Conservation (phyloP, 2,329 filamentous ascomycete genomes). For the Fusarium buharicum region DNA sequence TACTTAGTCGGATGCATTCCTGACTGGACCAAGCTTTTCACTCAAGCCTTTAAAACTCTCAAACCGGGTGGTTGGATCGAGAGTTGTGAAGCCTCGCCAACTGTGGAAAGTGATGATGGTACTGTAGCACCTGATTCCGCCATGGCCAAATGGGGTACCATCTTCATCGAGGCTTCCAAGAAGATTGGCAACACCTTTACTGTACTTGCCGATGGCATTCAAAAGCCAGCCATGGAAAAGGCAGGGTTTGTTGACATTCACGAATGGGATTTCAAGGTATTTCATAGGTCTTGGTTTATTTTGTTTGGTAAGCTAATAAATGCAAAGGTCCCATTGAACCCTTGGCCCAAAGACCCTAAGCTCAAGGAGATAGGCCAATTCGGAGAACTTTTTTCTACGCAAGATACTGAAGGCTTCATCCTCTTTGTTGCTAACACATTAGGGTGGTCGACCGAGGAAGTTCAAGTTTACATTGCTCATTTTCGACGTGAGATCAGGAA, state of each 20-base stretch:
- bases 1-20: constrained; percentile 33
- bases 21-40: constrained; percentile 20
- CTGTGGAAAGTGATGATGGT: constrained; percentile 25
- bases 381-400: constrained; percentile 31
- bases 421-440: constrained; percentile 32
- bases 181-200: constrained; percentile 34
- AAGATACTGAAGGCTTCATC: constrained; percentile 34
- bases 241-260: constrained; percentile 33
- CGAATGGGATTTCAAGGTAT: constrained; percentile 31
- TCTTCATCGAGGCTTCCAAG: constrained; percentile 30
- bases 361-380: constrained; percentile 36
- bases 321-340: constrained; percentile 21
- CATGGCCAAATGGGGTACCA: constrained; percentile 24
- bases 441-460: constrained; percentile 25
- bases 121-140: constrained; percentile 29
- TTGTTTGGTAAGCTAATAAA: not conserved
- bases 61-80: constrained; percentile 34
- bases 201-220: constrained; percentile 24
- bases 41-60: constrained; percentile 20
- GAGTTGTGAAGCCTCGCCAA: constrained; percentile 26
- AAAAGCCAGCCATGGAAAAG: constrained; percentile 16
- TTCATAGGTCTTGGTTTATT: not conserved
- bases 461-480: constrained; percentile 27
- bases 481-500: constrained; percentile 28
- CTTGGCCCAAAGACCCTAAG: constrained; percentile 30